Conservation (phyloP, 2,329 filamentous ascomycete genomes). For the Triangularia verruculosa region DNA sequence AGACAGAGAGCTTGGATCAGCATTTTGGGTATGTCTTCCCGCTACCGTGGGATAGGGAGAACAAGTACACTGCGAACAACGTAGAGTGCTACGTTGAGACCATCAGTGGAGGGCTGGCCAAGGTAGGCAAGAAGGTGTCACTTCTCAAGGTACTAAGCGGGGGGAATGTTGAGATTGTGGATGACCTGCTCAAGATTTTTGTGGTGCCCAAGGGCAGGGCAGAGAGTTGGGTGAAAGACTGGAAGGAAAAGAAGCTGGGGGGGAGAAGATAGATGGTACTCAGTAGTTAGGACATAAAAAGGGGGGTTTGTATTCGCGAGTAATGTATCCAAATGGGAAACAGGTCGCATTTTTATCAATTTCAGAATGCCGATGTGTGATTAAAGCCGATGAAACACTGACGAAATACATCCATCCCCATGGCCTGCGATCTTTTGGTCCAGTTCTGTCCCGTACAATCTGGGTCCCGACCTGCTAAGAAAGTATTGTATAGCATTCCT, state of each 20-base stretch:
- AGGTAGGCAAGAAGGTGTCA: conserved; percentile 81
- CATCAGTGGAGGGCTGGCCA: conserved; percentile 71
- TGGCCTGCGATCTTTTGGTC: too few relatives aligned
- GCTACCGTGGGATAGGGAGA: conserved; percentile 74
- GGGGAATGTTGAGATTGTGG: conserved; percentile 81
- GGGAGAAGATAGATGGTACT: conserved; percentile 37
- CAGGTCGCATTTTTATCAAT: too few relatives aligned
- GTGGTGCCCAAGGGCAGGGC: conserved; percentile 72
- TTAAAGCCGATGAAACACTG: not conserved
- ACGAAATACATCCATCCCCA: too few relatives aligned
- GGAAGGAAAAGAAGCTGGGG: conserved; percentile 69
- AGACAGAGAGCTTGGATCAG: conserved; percentile 70
- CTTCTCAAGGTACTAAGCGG: conserved; percentile 70
- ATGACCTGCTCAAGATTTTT: conserved; percentile 79
- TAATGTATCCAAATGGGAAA: not conserved
- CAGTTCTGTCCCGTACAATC: too few relatives aligned
- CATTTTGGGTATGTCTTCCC: conserved; percentile 86
- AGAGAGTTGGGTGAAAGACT: conserved; percentile 75
- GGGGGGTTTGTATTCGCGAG: not conserved
- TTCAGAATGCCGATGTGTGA: too few relatives aligned
- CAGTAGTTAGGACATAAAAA: not conserved
- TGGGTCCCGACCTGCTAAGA: too few relatives aligned
- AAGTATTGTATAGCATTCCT: too few relatives aligned
- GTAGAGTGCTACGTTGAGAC: conserved; percentile 95
- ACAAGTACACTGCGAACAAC: conserved; percentile 60